These are phyloP conservation scores for Guadua angustifolia DNA, from an alignment of 176 grass and related monocot species.

Conservation along the genomic window DNA sequence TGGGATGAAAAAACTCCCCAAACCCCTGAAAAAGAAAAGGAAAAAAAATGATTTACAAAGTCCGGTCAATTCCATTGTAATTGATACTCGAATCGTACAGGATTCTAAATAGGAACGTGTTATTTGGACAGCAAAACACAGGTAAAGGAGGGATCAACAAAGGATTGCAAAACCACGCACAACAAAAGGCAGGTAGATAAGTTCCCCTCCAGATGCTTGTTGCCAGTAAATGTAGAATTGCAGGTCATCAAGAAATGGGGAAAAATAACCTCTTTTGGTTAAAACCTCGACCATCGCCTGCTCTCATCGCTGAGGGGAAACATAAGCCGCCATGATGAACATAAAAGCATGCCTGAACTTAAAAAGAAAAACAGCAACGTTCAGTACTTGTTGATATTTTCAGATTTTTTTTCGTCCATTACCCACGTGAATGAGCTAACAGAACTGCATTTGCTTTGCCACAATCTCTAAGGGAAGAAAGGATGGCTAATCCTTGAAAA, in stretches of 20 bases:
- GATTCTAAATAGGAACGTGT: not conserved
- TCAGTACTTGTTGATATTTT: not conserved
- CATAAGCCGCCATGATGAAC: not conserved
- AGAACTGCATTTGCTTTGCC: not conserved
- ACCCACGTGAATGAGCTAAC: not conserved
- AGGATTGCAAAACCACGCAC: not conserved
- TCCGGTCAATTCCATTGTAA: not conserved
- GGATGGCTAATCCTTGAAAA: not conserved
- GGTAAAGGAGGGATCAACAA: not conserved
- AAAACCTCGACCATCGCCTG: not conserved
- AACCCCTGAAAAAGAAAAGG: not conserved
- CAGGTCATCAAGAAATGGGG: not conserved
- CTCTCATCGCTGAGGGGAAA: not conserved
- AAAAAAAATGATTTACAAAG: not conserved
- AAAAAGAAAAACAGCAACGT: not conserved
- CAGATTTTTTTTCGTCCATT: not conserved
- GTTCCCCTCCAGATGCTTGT: not conserved
- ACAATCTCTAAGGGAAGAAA: not conserved
- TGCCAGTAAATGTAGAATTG: not conserved
- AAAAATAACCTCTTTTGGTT: not conserved
- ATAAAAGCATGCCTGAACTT: not conserved
- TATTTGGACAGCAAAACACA: not conserved
- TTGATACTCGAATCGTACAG: not conserved
- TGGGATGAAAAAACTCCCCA: constrained; percentile 22
- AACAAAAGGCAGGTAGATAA: not conserved